Evolutionary conservation across 352 stramenopile genomes (phyloP), one percentile per base, ranked within the genome.

Genomic region (Plasmopara viticola): DNA sequence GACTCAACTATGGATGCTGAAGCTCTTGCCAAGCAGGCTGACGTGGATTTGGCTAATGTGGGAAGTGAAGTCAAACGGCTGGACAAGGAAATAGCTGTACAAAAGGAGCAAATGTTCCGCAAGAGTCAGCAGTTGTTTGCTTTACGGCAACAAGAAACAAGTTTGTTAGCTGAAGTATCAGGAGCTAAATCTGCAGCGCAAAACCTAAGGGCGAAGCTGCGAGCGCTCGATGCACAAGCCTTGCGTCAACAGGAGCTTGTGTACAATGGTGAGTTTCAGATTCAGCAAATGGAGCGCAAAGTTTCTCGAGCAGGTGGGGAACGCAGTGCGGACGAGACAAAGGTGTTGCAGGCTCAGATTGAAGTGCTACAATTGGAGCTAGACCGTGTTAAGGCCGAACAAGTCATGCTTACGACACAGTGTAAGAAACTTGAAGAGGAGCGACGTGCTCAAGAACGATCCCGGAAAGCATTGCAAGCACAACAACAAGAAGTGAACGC

Each of bases 261-360:
- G 47, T 98, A 98, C 66, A 97, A 96, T 62, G 91, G 90, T 44
- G 95, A 98, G 68, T 98, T 98, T 66, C 89, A 98, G 71, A 97
- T 98, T 55, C 91, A 98, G 63, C 89, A 97, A 62, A 97, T 98
- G 75, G 92, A 98, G 68, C 83, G 89, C 41, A 97, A 97, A 56
- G 86, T 98, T 18, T 84, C 92, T 25, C 82, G 91, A 31, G 94
- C 89, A 44, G 93, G 92, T 34, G 95, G 94, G 5, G 90, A 97
- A 60, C 81, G 93, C 18, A 96, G 81, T 31, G 92, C 95, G 37
- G 95, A 98, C 46, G 95, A 98, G 61, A 98, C 97, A 44, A 84
- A 90, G 37, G 69, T 86, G 20, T 76, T 98, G 6, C 83, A 96
- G 50, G 81, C 72, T n/a, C 74, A 91, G 56, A 98, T 98, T 51